Conservation (phyloP, 306 rosid genomes). For the Malus sylvestris region DNA sequence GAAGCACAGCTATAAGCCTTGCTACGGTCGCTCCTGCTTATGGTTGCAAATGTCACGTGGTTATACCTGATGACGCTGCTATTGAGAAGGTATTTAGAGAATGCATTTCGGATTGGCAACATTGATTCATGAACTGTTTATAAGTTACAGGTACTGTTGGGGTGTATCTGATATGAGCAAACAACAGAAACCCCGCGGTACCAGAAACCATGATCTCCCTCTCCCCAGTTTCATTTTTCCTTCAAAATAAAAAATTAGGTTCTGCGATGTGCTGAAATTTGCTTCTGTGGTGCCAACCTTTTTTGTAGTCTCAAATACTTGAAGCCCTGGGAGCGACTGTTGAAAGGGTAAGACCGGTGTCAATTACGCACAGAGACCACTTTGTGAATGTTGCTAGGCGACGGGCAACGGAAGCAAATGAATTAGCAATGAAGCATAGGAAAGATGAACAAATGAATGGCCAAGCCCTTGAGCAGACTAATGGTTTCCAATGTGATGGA, state of each 20-base stretch:
- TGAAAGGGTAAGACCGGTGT: slow-evolving; percentile 90
- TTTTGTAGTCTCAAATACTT: slow-evolving; percentile 65
- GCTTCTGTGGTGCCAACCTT: neutral
- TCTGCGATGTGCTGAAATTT: neutral
- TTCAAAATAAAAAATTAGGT: neutral
- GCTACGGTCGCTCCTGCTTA: slow-evolving; percentile 94
- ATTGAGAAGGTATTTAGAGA: slow-evolving; percentile 63
- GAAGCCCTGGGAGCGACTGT: slow-evolving; percentile 84
- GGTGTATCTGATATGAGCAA: neutral
- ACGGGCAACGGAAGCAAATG: slow-evolving; percentile 74
- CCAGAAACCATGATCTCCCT: neutral
- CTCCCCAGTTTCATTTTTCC: neutral
- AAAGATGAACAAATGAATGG: slow-evolving; percentile 27
- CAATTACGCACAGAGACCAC: slow-evolving; percentile 85
- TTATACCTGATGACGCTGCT: slow-evolving; percentile 90
- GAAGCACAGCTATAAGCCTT: slow-evolving; percentile 91
- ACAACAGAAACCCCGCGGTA: neutral
- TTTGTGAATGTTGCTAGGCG: slow-evolving; percentile 80
- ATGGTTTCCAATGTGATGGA: slow-evolving; percentile 33
- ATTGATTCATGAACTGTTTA: neutral
- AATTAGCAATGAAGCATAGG: slow-evolving; percentile 32
- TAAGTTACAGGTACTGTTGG: neutral
- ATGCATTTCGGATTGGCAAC: slow-evolving; percentile 1
- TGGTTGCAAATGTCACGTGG: slow-evolving; percentile 84
- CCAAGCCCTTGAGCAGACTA: slow-evolving; percentile 17